Base-by-base conservation (phyloP, 495 filamentous ascomycete genomes). In the Aspergillus cristatus region DNA sequence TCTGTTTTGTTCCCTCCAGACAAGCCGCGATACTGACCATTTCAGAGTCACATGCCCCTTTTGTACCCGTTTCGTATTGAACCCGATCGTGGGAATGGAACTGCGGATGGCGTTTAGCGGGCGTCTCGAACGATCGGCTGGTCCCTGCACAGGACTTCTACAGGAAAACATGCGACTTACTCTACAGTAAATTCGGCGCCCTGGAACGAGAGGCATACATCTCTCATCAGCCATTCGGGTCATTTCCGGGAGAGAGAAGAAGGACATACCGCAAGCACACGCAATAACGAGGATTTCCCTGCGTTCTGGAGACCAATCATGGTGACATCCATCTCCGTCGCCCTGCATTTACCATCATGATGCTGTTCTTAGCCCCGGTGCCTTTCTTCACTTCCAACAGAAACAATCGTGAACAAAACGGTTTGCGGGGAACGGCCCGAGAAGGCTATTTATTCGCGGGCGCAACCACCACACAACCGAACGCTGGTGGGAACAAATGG, bases 291-390 rank as follows among this genome's bases (percentile, higher is more conserved):
- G 33, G 91, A 97, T 66, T 98, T 98, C 43, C 91, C 91, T 36
- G 91, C 91, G 67, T 98, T 98, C 59, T 98, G 91, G 58, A 98
- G 68, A 16, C 91, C 91, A 68, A 98, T 93, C 86, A 98, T 94
- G 44, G 91, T 98, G 60, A 98, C 86, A 61, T 98, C 90, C 86
- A 98, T 94, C 72, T 98, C 91, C 28, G 86, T 94, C 42, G 89
- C 85, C 91, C 91, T 98, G 39, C 45, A 51, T 33, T 38, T 35
- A 22, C 38, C 34, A 33, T 20, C 37, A 54, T 42, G 28, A 25
- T 24, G 37, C 50, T 47, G 51, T 39, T 46, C 47, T 48, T 44
- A 46, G 45, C 48, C 34, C 38, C 41, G 34, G 42, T 46, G 35
- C 17, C 41, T 37, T 48, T 48, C 43, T 45, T 50, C 44, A 4